Evolutionary conservation across 2,329 filamentous ascomycete species (phyloP).

Genomic region (Xylariaceae sp.): DNA sequence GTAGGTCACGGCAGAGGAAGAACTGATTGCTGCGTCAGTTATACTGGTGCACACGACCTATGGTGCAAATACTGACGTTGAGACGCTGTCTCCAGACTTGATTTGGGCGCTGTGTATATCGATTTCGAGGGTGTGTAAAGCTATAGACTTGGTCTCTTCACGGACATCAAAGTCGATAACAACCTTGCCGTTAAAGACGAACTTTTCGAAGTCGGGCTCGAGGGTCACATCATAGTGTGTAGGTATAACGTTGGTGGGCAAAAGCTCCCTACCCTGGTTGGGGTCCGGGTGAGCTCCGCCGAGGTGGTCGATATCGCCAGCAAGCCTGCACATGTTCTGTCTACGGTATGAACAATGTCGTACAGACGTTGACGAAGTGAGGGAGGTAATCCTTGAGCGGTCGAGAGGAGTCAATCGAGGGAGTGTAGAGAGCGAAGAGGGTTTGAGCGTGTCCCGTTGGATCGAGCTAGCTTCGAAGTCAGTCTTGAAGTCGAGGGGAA

Average conservation of each 20-base stretch:
- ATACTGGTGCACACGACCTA: slow-evolving; percentile 4
- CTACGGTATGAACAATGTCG: slow-evolving; percentile 69
- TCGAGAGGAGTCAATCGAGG: slow-evolving; percentile 13
- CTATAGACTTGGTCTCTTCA: slow-evolving; percentile 79
- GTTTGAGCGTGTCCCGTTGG: too few species aligned
- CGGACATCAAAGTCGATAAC: slow-evolving; percentile 82
- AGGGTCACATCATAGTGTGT: slow-evolving; percentile 86
- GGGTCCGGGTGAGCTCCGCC: slow-evolving; percentile 55
- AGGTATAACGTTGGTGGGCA: slow-evolving; percentile 91
- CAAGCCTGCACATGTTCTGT: slow-evolving; percentile 65
- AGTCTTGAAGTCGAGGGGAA: slow-evolving; percentile 1
- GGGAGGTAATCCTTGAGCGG: slow-evolving; percentile 8
- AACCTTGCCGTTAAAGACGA: slow-evolving; percentile 81
- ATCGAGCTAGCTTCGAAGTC: not conserved
- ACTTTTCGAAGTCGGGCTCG: slow-evolving; percentile 84
- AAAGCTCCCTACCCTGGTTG: slow-evolving; percentile 64
- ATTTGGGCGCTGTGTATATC: slow-evolving; percentile 74
- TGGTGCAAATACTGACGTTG: slow-evolving; percentile 34
- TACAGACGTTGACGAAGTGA: slow-evolving; percentile 14
- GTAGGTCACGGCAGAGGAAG: slow-evolving; percentile 65
- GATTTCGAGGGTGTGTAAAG: slow-evolving; percentile 83
- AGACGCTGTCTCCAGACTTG: slow-evolving; percentile 50
- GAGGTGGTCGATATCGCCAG: slow-evolving; percentile 49
- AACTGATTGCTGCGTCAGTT: slow-evolving; percentile 38
- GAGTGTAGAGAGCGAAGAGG: slow-evolving; percentile 14